Evolutionary conservation across 2,329 filamentous ascomycete genomes (phyloP).

Genomic region (Ascosphaera aggregata): DNA sequence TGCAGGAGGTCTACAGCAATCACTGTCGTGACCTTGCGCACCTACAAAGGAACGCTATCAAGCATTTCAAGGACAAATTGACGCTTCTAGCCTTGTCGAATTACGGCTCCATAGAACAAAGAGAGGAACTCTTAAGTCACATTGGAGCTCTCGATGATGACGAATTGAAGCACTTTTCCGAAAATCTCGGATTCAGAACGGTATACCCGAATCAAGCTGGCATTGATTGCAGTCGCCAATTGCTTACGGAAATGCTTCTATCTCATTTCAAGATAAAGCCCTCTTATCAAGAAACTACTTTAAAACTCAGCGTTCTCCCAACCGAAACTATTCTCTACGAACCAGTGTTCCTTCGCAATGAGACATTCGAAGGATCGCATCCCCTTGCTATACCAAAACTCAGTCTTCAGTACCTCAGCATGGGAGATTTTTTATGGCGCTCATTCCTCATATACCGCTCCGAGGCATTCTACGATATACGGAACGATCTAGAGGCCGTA

Average conservation of each 20-base stretch:
- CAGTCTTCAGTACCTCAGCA: conserved; percentile 83
- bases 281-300: conserved; percentile 60
- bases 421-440: conserved; percentile 93
- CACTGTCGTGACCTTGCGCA: conserved; percentile 58
- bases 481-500: conserved; percentile 69
- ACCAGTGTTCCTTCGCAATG: conserved; percentile 50
- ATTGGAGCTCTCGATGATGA: conserved; percentile 48
- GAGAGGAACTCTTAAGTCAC: conserved; percentile 54
- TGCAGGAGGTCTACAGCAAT: conserved; percentile 49
- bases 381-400: conserved; percentile 83
- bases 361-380: conserved; percentile 64
- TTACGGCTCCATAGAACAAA: conserved; percentile 64
- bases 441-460: conserved; percentile 72
- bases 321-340: conserved; percentile 69
- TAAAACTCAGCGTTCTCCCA: conserved; percentile 51
- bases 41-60: conserved; percentile 56
- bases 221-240: conserved; percentile 33
- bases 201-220: conserved; percentile 52
- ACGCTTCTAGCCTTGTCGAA: conserved; percentile 85
- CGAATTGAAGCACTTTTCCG: conserved; percentile 47
- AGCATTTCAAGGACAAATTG: conserved; percentile 69
- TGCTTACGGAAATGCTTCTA: conserved; percentile 42
- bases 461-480: conserved; percentile 83
- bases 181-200: conserved; percentile 52
- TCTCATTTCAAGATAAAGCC: conserved; percentile 51